phyloP scores from a whole-genome alignment of 495 filamentous ascomycete genomes.

The Aspergillus conjunctus region DNA sequence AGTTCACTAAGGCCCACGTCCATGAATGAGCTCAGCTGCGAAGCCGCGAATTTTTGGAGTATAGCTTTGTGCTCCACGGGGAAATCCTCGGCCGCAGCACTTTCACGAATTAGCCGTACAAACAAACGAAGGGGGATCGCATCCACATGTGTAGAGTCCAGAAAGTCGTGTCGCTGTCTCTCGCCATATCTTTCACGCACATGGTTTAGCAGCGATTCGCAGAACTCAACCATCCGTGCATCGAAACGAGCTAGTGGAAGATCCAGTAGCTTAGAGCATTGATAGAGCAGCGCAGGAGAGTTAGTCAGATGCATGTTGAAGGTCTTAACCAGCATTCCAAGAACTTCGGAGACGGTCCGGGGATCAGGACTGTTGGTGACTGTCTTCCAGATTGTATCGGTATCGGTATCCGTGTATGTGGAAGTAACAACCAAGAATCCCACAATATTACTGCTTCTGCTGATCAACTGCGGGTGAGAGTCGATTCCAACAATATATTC shows the following conservation, averaged over 20 bases:
- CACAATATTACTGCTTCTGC: slow-evolving; percentile 77
- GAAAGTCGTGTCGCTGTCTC: slow-evolving; percentile 20
- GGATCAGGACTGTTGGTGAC: slow-evolving; percentile 83
- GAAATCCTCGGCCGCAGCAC: slow-evolving; percentile 44
- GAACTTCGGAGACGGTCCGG: slow-evolving; percentile 74
- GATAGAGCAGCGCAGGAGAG: slow-evolving; percentile 59
- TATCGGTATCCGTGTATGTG: slow-evolving; percentile 69
- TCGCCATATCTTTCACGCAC: slow-evolving; percentile 38
- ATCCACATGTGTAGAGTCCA: slow-evolving; percentile 33
- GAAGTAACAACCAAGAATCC: slow-evolving; percentile 84
- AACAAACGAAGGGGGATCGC: slow-evolving; percentile 52
- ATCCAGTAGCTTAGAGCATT: slow-evolving; percentile 72
- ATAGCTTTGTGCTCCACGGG: slow-evolving; percentile 42
- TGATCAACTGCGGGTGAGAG: slow-evolving; percentile 88
- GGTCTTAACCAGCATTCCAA: slow-evolving; percentile 72
- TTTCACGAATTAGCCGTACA: slow-evolving; percentile 69
- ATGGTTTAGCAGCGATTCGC: slow-evolving; percentile 40
- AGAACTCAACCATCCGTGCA: slow-evolving; percentile 54
- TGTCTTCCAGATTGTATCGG: slow-evolving; percentile 83
- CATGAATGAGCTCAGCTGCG: slow-evolving; percentile 55
- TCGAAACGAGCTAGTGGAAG: slow-evolving; percentile 65
- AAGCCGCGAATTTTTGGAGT: slow-evolving; percentile 61
- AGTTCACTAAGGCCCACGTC: slow-evolving; percentile 49
- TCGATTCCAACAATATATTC: slow-evolving; percentile 88
- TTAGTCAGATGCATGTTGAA: slow-evolving; percentile 55